Base-by-base conservation (phyloP, 2,329 filamentous ascomycete species). In the Chrysosporium keratinophilum region DNA sequence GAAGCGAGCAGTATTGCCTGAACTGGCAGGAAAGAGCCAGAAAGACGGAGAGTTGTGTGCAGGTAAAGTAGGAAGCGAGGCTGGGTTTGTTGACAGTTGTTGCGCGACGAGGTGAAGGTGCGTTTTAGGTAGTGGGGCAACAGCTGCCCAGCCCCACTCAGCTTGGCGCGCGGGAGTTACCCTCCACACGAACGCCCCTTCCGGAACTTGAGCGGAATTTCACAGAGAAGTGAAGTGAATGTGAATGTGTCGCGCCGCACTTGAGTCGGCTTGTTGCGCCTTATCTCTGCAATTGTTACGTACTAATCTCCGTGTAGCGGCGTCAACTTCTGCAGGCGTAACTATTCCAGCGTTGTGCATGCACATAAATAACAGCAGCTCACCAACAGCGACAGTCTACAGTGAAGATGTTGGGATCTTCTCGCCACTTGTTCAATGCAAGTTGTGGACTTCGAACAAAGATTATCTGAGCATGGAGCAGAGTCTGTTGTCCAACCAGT, bases 81-180 rank as follows among this genome's bases (percentile, higher is more conserved):
- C 3, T 10, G 20, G 12, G 9, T 6, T n/a, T 33, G 23, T 33
- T 33, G 7, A 14, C 33, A 28, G 23, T 11, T 23, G 17, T 23
- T 43, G 41, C 2, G 14, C 1, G 15, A 19, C 7, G 43, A 33
- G 10, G 43, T 7, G 42, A 31, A 45, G 20, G 43, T 45, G 31
- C 43, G 20, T n/a, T 45, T 45, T 33, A 45, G 19, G 20, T 45
- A 45, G 43, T 45, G 43, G 43, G 43, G 43, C 43, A 45, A n/a
- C 2, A 28, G 17, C 41, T 43, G 41, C 41, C 41, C 23, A 45
- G 33, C 43, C 43, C 43, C 43, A 45, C 43, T 33, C 1, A 23
- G 9, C 41, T 28, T 28, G 23, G 23, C 23, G 23, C 3, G 23
- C 23, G 23, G 23, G 23, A 28, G 23, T 28, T 28, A 28, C 23